Evolutionary conservation across 2,329 filamentous ascomycete species (phyloP), one percentile per base, ranked within the genome.

Genomic region (Phialophora verrucosa): DNA sequence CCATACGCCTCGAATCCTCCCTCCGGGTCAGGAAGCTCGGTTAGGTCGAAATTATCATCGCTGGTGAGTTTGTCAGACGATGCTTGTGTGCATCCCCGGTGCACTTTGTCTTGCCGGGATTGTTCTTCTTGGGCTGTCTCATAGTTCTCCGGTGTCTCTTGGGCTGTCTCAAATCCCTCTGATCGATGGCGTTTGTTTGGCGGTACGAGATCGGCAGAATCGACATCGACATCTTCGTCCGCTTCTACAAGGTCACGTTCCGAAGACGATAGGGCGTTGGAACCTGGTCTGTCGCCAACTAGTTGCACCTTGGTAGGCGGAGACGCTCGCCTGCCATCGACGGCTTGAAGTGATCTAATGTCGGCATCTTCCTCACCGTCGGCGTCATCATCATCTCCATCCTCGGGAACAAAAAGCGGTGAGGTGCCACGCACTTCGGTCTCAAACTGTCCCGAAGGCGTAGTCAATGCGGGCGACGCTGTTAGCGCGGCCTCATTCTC

Each of bases 1-100:
- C 58, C 29, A 51, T 35, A 32, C 27, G 57, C 64, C n/a, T 72
- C 72, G 70, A 73, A 74, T 10, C 72, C 72, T 42, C 69, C 73
- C 47, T 73, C 69, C 1, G 73, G 73, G 20, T 71, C 59, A n/a
- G 72, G 70, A n/a, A 75, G 29, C 4, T 31, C 68, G 6, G 58
- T 66, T 4, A 66, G 27, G n/a, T 57, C 31, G 50, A 65, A 38
- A 35, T 63, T 60, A 25, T 32, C 59, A 12, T 53, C 6, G 38
- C 27, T 51, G 12, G 17, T 20, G 3, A 49, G 25, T 32, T 35
- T 32, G n/a, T 71, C 54, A 32, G 68, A 70, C 17, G 71, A 59
- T 8, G 60, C 64, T 50, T 66, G 67, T 11, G 66, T 70, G 17
- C 17, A n/a, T 25, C 6, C 29, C 10, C 12, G 38, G 20, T 47